phyloP scores from a whole-genome alignment of 345 rosid genomes.

The Citrus reticulata region DNA sequence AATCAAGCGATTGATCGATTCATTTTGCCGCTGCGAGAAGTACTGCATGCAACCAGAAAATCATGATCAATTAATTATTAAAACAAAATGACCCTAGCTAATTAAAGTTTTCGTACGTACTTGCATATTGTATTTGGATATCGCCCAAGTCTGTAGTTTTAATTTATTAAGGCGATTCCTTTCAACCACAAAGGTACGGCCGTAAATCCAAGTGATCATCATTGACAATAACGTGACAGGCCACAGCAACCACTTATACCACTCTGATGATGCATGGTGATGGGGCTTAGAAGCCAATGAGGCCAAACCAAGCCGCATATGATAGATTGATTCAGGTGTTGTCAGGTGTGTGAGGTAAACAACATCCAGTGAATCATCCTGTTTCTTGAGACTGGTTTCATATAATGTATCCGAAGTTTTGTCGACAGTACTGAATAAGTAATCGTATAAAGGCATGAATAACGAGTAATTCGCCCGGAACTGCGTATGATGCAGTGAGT shows the following conservation, averaged over 20 bases:
- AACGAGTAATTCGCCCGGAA: constrained; percentile 48
- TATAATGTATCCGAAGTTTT: constrained; percentile 27
- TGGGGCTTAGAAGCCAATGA: constrained; percentile 48
- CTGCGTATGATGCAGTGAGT: constrained; percentile 54
- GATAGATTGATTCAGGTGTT: constrained; percentile 52
- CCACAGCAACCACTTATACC: constrained; percentile 36
- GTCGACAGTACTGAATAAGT: constrained; percentile 39
- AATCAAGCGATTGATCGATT: constrained; percentile 34
- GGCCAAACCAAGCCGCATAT: constrained; percentile 48
- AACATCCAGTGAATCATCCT: constrained; percentile 40
- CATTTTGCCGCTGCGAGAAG: constrained; percentile 30
- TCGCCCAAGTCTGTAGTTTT: constrained; percentile 29
- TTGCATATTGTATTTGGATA: constrained; percentile 28
- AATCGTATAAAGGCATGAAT: constrained; percentile 55
- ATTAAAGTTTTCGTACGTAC: constrained; percentile 7
- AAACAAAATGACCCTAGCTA: too few species aligned
- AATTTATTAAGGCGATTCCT: constrained; percentile 28
- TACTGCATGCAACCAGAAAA: constrained; percentile 21
- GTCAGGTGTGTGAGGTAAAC: constrained; percentile 61
- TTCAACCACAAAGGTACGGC: constrained; percentile 23
- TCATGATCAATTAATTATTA: neutral
- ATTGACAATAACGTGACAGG: constrained; percentile 33
- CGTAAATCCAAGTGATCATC: constrained; percentile 24
- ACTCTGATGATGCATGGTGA: neutral
- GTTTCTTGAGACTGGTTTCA: constrained; percentile 25